phyloP scores from a whole-genome alignment of 305 asterid genomes.

The Solanum hybrid region DNA sequence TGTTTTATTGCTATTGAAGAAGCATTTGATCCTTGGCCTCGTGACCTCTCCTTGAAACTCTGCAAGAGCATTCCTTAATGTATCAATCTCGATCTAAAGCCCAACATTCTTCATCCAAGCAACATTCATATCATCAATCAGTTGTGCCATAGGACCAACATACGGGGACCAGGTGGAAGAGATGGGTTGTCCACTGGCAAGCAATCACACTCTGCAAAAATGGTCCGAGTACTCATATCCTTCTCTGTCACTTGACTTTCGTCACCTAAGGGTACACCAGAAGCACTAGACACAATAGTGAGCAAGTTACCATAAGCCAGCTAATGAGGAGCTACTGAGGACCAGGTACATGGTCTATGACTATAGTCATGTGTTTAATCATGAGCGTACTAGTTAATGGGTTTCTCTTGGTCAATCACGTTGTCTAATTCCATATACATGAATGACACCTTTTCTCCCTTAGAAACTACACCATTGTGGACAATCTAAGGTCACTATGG shows the following conservation, averaged over 20 bases:
- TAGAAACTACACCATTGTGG: neutral
- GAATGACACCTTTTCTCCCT: neutral
- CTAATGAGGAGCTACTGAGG: neutral
- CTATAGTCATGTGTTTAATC: neutral
- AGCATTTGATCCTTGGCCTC: neutral
- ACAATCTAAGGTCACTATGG: neutral
- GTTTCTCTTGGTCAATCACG: neutral
- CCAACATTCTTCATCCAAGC: neutral
- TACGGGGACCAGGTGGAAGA: neutral
- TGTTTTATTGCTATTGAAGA: neutral
- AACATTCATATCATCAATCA: neutral
- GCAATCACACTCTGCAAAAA: neutral
- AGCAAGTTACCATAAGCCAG: neutral
- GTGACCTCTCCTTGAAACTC: neutral
- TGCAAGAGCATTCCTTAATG: neutral
- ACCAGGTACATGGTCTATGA: neutral
- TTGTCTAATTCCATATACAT: neutral
- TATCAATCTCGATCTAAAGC: neutral
- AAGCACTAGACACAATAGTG: neutral
- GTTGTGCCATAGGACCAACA: neutral
- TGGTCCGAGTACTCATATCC: neutral
- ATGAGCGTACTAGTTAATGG: neutral
- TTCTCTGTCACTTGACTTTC: neutral
- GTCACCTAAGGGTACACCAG: neutral
- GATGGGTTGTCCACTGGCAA: neutral